These are phyloP conservation scores for Miamiensis avidus DNA, from an alignment of 169 alveolate species.

Conservation along the genomic window DNA sequence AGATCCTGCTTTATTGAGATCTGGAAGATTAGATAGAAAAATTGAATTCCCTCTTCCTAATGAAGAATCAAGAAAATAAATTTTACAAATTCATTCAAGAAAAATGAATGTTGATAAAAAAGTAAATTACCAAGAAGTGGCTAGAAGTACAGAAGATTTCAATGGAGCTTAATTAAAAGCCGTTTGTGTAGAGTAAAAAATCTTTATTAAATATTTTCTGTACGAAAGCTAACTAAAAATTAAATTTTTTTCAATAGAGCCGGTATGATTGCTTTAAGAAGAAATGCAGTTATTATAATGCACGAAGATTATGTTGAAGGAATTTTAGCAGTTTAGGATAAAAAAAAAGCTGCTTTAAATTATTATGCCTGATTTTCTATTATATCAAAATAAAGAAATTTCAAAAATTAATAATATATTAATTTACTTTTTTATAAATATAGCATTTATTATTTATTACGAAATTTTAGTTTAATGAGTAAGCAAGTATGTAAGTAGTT, in stretches of 20 bases:
- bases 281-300: conserved; percentile 96
- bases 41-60: conserved; percentile 99
- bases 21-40: conserved; percentile 99
- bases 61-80: conserved; percentile 94
- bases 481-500: too few relatives aligned
- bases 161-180: conserved; percentile 98
- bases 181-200: conserved; percentile 91
- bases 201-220: not conserved
- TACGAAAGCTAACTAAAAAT: not conserved
- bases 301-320: conserved; percentile 99
- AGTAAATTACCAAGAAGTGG: conserved; percentile 95
- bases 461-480: not conserved
- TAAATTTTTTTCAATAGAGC: conserved; percentile 67
- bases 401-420: too few relatives aligned
- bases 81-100: conserved; percentile 97
- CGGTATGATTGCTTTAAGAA: conserved; percentile 98
- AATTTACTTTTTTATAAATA: too few relatives aligned
- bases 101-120: conserved; percentile 98
- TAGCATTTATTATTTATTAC: not conserved
- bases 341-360: conserved; percentile 96
- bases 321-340: conserved; percentile 96
- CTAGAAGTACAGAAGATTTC: conserved; percentile 97
- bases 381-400: not conserved
- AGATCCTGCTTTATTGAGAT: conserved; percentile 98
- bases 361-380: conserved; percentile 89